Conservation (phyloP, 768 basidiomycete genomes). For the Tephrocybe sp. region DNA sequence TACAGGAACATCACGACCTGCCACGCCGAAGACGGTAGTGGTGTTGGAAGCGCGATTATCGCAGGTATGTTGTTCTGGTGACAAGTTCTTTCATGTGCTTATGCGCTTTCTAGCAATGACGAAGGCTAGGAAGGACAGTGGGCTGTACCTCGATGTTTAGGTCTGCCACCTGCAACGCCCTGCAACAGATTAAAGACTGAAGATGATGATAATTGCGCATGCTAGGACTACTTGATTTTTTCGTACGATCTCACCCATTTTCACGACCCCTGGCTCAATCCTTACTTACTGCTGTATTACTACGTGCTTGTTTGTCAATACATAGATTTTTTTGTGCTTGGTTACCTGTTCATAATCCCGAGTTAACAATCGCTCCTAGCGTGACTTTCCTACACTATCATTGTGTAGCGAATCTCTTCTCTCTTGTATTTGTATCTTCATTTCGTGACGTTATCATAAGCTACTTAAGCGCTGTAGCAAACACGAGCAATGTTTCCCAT, state of each 20-base stretch:
- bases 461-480: too few relatives aligned
- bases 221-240: background rate
- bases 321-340: background rate
- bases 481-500: too few relatives aligned
- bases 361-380: too few relatives aligned
- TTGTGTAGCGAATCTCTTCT: too few relatives aligned
- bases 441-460: too few relatives aligned
- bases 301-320: slow-evolving; percentile 5
- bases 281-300: slow-evolving; percentile 4
- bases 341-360: too few relatives aligned
- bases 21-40: slow-evolving; percentile 90
- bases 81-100: background rate
- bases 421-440: too few relatives aligned
- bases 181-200: background rate
- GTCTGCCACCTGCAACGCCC: background rate
- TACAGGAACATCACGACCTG: slow-evolving; percentile 70
- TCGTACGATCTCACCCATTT: slow-evolving; percentile 8
- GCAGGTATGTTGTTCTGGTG: slow-evolving; percentile 45
- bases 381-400: too few relatives aligned
- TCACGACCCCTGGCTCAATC: background rate
- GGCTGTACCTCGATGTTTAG: slow-evolving; percentile 54
- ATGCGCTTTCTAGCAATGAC: slow-evolving; percentile 79
- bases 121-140: slow-evolving; percentile 71
- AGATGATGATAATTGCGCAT: background rate
- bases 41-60: slow-evolving; percentile 96